Percentiles rank a stretch among this genome's conserved stretches.
Evolutionary conservation across 306 rosid species (phyloP).

Genomic region (Cajanus cajan): DNA sequence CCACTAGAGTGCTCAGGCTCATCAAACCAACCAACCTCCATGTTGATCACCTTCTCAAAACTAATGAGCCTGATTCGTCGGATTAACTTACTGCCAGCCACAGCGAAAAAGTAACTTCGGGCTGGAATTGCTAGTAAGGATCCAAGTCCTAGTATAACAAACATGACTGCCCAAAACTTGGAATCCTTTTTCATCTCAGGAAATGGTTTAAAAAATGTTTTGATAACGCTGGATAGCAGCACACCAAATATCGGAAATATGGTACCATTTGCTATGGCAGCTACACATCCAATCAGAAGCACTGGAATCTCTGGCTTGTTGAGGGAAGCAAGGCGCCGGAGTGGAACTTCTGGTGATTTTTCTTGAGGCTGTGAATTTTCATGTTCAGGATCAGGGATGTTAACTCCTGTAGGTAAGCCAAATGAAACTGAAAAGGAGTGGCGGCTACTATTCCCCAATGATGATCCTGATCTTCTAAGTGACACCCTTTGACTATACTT

Average conservation of each 20-base stretch:
- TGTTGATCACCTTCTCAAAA: constrained; percentile 66
- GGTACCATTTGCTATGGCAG: constrained; percentile 50
- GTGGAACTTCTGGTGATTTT: constrained; percentile 38
- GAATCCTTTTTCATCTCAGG: constrained; percentile 54
- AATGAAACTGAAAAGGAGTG: constrained; percentile 56
- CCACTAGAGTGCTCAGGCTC: constrained; percentile 74
- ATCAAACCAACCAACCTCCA: constrained; percentile 86
- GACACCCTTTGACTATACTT: constrained; percentile 52
- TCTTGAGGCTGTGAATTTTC: constrained; percentile 25
- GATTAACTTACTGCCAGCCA: constrained; percentile 66
- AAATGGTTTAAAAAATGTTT: constrained; percentile 55
- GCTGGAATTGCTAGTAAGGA: constrained; percentile 47
- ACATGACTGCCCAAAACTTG: constrained; percentile 67
- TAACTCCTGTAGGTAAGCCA: constrained; percentile 54
- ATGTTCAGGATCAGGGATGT: constrained; percentile 34
- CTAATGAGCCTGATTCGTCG: constrained; percentile 67
- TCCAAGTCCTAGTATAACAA: constrained; percentile 46
- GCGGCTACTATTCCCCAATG: constrained; percentile 56
- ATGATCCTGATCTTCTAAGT: constrained; percentile 59
- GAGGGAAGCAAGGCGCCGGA: constrained; percentile 62
- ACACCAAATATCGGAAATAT: constrained; percentile 56
- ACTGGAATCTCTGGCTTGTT: constrained; percentile 82
- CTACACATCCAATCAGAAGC: constrained; percentile 57
- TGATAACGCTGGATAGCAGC: constrained; percentile 51
- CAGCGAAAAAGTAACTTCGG: constrained; percentile 57